Evolutionary conservation across 345 rosid species (phyloP), one percentile per base, ranked within the genome.

Genomic region (Nasturtium officinale): DNA sequence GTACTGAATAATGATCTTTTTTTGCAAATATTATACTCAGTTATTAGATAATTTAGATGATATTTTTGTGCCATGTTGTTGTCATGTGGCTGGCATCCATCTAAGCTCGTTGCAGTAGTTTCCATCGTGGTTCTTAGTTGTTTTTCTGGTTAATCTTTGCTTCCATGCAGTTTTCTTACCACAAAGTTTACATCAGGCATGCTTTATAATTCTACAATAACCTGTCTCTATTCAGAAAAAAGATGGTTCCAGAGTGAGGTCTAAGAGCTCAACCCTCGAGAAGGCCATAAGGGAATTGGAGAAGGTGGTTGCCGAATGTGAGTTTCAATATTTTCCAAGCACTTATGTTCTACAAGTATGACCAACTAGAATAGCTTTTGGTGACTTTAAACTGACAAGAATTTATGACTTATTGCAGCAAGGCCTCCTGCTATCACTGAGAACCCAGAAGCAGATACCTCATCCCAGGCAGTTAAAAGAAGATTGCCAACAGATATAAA

Each of bases 221-320:
- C 43, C 82, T 76, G 66, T 84, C 23, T 86, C 82, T 38, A 29
- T 71, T 20, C 87, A 76, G 75, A 89, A 72, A 79, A 86, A 66
- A 77, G 91, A 84, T 74, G 84, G 91, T 73, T 85, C 87, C 51
- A 80, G 75, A 80, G 80, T 73, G 62, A 87, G 82, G 81, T 72
- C 90, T 50, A 94, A 83, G 78, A 69, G 80, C 71, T 83, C 96
- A 11, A 63, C 75, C 72, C 89, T 94, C 38, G 98, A 94, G 74
- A 91, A 82, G 75, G 92, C 97, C 70, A 91, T 94, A 54, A 82
- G 88, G 82, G 98, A 94, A 74, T 76, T 94, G 77, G 97, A 89
- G 85, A 94, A 72, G 85, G 79, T 86, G 85, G 97, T 91, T 77
- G 87, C 89, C 5, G 93, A 91, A 77, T 89, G 98, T 94, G 71